Conservation (phyloP, 768 basidiomycete genomes). For the Russula abietina region DNA sequence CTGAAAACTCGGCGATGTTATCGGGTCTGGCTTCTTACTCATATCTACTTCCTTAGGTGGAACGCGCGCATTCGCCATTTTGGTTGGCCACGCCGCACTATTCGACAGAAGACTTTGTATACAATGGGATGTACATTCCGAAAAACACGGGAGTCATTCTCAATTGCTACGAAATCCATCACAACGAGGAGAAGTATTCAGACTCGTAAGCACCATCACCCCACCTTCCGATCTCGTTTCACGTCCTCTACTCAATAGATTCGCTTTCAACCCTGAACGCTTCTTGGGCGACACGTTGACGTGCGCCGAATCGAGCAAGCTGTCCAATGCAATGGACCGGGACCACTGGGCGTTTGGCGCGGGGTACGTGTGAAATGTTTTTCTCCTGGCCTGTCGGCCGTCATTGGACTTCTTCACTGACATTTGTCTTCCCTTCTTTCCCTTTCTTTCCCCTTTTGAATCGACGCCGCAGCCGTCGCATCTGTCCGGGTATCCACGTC, state of each 20-base stretch:
- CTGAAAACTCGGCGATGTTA: background rate
- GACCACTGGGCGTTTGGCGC: slow-evolving; percentile 50
- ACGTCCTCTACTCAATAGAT: slow-evolving; percentile 18
- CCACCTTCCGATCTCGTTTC: background rate
- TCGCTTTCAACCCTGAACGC: slow-evolving; percentile 39
- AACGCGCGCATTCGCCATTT: slow-evolving; percentile 29
- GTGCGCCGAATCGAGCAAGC: slow-evolving; percentile 40
- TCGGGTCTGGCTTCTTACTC: background rate
- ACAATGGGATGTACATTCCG: slow-evolving; percentile 31
- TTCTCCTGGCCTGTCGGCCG: background rate
- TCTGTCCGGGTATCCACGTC: slow-evolving; percentile 44
- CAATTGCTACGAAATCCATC: slow-evolving; percentile 30
- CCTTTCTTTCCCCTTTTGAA: background rate
- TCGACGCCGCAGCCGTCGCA: slow-evolving; percentile 27
- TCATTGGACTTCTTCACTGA: background rate
- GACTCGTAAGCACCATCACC: slow-evolving; percentile 33
- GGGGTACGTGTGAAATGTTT: slow-evolving; percentile 33
- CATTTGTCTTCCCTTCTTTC: background rate
- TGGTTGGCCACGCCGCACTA: slow-evolving; percentile 32
- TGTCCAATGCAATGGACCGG: slow-evolving; percentile 29
- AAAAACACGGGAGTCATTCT: slow-evolving; percentile 29
- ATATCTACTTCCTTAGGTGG: slow-evolving; percentile 19
- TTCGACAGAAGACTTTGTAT: slow-evolving; percentile 31
- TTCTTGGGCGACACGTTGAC: slow-evolving; percentile 37
- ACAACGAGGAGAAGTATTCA: slow-evolving; percentile 34